Evolutionary conservation across 306 rosid species (phyloP).

Genomic region (Dalbergia cochinchinensis): DNA sequence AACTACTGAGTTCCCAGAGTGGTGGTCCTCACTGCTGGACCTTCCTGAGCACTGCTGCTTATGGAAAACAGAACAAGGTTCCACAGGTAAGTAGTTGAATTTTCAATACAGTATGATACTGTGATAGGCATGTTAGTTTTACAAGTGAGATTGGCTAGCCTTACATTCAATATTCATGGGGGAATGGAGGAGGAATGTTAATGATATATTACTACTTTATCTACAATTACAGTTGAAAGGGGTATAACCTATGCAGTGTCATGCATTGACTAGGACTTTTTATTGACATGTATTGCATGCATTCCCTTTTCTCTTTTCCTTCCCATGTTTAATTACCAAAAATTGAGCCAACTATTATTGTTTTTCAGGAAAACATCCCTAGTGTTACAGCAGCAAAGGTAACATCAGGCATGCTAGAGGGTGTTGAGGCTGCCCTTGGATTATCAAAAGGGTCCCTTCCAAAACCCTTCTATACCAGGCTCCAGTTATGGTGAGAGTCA

Average conservation of each 20-base stretch:
- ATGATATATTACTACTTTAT: slow-evolving; percentile 2
- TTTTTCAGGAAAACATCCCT: slow-evolving; percentile 86
- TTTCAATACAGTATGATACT: slow-evolving; percentile 12
- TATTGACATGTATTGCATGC: slow-evolving; percentile 30
- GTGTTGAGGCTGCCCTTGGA: slow-evolving; percentile 88
- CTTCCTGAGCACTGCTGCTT: slow-evolving; percentile 86
- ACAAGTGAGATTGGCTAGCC: slow-evolving; percentile 19
- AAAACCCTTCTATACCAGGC: slow-evolving; percentile 69
- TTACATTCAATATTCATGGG: neutral
- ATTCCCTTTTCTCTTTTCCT: neutral
- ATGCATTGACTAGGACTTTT: neutral
- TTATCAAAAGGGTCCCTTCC: slow-evolving; percentile 75
- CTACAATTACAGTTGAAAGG: slow-evolving; percentile 18
- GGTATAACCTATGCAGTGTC: slow-evolving; percentile 17
- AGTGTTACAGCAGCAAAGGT: slow-evolving; percentile 73
- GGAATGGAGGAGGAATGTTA: neutral
- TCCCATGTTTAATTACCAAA: slow-evolving; percentile 16
- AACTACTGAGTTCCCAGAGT: slow-evolving; percentile 57
- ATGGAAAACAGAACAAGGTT: slow-evolving; percentile 87
- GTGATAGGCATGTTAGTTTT: neutral
- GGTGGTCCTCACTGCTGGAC: slow-evolving; percentile 92
- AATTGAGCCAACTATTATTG: slow-evolving; percentile 15
- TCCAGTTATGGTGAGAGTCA: slow-evolving; percentile 78
- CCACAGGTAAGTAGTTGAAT: slow-evolving; percentile 74
- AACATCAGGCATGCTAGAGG: slow-evolving; percentile 77